Evolutionary conservation across 768 basidiomycete genomes (phyloP).

Genomic region (Strobilomyces confusus): DNA sequence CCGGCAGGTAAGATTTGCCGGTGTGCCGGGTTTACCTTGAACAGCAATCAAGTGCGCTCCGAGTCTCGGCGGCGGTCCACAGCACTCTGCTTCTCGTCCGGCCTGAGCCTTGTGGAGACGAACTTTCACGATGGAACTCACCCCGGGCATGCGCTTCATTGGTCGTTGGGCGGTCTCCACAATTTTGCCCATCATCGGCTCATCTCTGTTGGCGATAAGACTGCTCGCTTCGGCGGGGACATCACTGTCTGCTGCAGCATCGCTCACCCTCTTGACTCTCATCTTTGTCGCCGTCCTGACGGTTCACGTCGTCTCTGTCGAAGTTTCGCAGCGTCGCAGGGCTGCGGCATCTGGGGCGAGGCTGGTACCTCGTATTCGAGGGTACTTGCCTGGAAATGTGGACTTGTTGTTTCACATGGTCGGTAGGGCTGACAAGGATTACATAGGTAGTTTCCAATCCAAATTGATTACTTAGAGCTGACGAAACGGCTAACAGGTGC

Average conservation of each 20-base stretch:
- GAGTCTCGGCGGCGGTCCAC: too few species aligned
- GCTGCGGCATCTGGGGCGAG: slow-evolving; percentile 27
- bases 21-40: too few species aligned
- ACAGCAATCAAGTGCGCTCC: too few species aligned
- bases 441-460: slow-evolving; percentile 28
- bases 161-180: slow-evolving; percentile 12
- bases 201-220: slow-evolving; percentile 12
- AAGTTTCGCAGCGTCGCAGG: slow-evolving; percentile 10
- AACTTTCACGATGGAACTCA: slow-evolving; percentile 11
- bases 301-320: background rate
- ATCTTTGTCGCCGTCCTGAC: slow-evolving; percentile 1
- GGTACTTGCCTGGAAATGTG: slow-evolving; percentile 32
- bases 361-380: slow-evolving; percentile 29
- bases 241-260: slow-evolving; percentile 3
- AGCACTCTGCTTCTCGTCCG: background rate
- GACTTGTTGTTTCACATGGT: slow-evolving; percentile 30
- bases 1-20: too few species aligned
- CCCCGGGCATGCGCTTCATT: slow-evolving; percentile 25
- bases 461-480: background rate
- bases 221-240: slow-evolving; percentile 10
- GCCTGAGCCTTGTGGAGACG: background rate
- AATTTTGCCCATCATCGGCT: slow-evolving; percentile 9
- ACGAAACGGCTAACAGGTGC: slow-evolving; percentile 19
- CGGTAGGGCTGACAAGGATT: slow-evolving; percentile 25
- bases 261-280: slow-evolving; percentile 4